Evolutionary conservation across 169 alveolate species (phyloP).

Genomic region (Neospora caninum): DNA sequence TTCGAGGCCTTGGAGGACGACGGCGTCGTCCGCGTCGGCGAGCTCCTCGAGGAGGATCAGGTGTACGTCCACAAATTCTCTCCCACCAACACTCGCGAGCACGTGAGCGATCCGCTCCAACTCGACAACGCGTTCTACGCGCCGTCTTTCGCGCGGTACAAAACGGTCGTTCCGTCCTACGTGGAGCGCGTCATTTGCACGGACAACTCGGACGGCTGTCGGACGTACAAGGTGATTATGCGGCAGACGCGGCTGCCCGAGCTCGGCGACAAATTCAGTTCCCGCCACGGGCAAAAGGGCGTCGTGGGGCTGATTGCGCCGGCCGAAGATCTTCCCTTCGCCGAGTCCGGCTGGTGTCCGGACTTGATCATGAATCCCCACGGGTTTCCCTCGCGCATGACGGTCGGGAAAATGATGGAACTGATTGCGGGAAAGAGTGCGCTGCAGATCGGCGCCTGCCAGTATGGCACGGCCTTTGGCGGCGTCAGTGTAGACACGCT

Average conservation of each 20-base stretch:
- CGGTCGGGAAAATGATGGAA: constrained; percentile 99
- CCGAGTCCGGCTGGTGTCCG: constrained; percentile 99
- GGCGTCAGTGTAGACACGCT: constrained; percentile 93
- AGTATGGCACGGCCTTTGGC: constrained; percentile 98
- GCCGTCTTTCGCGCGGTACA: constrained; percentile 81
- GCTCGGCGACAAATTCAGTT: constrained; percentile 81
- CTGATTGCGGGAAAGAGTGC: constrained; percentile 95
- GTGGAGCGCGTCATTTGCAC: constrained; percentile 96
- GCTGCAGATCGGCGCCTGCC: constrained; percentile 93
- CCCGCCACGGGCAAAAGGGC: constrained; percentile 99
- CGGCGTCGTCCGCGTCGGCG: constrained; percentile 94
- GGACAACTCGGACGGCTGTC: constrained; percentile 90
- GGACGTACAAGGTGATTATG: constrained; percentile 87
- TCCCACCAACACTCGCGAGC: constrained; percentile 74
- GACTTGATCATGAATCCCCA: constrained; percentile 99
- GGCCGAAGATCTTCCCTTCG: constrained; percentile 96
- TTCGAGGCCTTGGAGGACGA: constrained; percentile 88
- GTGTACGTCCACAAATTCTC: constrained; percentile 74
- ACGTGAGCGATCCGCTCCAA: constrained; percentile 50
- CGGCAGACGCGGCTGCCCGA: constrained; percentile 95
- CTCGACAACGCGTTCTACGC: constrained; percentile 69
- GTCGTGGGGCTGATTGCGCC: constrained; percentile 98
- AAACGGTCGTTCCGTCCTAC: constrained; percentile 88
- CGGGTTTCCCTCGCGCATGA: constrained; percentile 99
- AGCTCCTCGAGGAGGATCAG: constrained; percentile 90